Percentiles rank a stretch among this genome's conserved stretches.
These are phyloP conservation scores for Bryum argenteum DNA, from an alignment of 225 moss, liverwort and hornwort species.

Conservation along the genomic window DNA sequence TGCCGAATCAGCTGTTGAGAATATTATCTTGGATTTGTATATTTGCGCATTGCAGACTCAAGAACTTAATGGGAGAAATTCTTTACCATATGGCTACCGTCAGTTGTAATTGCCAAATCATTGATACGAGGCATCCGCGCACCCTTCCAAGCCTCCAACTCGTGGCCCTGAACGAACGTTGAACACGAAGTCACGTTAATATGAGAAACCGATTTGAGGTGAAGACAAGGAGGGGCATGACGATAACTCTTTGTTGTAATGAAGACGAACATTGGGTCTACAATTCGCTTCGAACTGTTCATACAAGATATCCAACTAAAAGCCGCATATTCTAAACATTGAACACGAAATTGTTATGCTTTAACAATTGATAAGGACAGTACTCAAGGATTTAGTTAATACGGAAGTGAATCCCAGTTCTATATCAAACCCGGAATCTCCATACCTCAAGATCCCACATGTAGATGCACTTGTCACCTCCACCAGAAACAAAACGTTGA, in stretches of 20 bases:
- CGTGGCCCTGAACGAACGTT: conserved; percentile 59
- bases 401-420: conserved; percentile 1
- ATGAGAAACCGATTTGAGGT: conserved; percentile 4
- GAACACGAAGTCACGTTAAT: conserved; percentile 20
- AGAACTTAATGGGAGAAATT: background rate
- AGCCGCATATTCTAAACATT: conserved; percentile 8
- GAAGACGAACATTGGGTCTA: background rate
- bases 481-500: conserved; percentile 86
- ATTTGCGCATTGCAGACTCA: conserved; percentile 3
- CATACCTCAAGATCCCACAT: conserved; percentile 90
- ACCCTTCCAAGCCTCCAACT: conserved; percentile 96
- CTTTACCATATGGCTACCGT: conserved; percentile 89
- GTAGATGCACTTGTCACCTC: conserved; percentile 97
- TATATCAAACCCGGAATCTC: conserved; percentile 15
- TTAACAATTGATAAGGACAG: background rate
- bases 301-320: conserved; percentile 11
- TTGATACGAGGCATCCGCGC: conserved; percentile 89
- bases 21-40: background rate
- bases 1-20: conserved; percentile 17
- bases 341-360: conserved; percentile 5
- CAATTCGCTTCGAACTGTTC: background rate
- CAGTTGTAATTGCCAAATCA: conserved; percentile 90
- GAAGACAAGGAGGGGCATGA: conserved; percentile 7
- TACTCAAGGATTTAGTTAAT: conserved; percentile 5
- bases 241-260: background rate